A percentile compares a stretch with the other conserved stretches of the same genome.
Conservation (phyloP, 306 rosid genomes). For the Vigna trinervia region DNA sequence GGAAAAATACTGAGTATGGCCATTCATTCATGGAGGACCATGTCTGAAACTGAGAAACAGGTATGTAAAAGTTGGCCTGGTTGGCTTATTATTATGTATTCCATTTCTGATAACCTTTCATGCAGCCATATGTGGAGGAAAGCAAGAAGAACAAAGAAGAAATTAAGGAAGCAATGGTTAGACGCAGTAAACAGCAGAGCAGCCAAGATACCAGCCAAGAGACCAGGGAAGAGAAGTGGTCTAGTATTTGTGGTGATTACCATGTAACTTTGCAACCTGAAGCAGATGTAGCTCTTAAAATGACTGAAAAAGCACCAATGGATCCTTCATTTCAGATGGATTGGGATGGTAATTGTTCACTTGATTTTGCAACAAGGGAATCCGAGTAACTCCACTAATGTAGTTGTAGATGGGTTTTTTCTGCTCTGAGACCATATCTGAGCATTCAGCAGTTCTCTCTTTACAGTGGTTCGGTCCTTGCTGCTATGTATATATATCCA, state of each 20-base stretch:
- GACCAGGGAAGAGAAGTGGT: slow-evolving; percentile 14
- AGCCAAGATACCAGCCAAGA: background rate
- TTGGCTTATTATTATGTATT: too few relatives aligned
- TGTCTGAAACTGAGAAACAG: slow-evolving; percentile 51
- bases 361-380: slow-evolving; percentile 18
- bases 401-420: slow-evolving; percentile 9
- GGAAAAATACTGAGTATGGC: slow-evolving; percentile 36
- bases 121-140: slow-evolving; percentile 52
- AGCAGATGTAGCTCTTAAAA: slow-evolving; percentile 34
- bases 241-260: slow-evolving; percentile 32
- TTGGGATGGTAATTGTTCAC: slow-evolving; percentile 14
- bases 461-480: slow-evolving; percentile 10
- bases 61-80: slow-evolving; percentile 25
- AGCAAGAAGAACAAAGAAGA: slow-evolving; percentile 47
- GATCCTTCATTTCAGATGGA: slow-evolving; percentile 34
- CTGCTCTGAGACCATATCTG: slow-evolving; percentile 26
- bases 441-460: slow-evolving; percentile 27
- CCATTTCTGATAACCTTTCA: slow-evolving; percentile 9
- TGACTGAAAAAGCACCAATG: slow-evolving; percentile 33
- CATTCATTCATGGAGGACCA: slow-evolving; percentile 47
- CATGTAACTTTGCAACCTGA: slow-evolving; percentile 43
- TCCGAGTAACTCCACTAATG: slow-evolving; percentile 17
- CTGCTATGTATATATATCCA: slow-evolving; percentile 9
- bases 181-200: slow-evolving; percentile 7
- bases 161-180: slow-evolving; percentile 35